These are phyloP conservation scores for Termitomyces sp. DNA, from an alignment of 768 basidiomycete species.

Conservation along the genomic window DNA sequence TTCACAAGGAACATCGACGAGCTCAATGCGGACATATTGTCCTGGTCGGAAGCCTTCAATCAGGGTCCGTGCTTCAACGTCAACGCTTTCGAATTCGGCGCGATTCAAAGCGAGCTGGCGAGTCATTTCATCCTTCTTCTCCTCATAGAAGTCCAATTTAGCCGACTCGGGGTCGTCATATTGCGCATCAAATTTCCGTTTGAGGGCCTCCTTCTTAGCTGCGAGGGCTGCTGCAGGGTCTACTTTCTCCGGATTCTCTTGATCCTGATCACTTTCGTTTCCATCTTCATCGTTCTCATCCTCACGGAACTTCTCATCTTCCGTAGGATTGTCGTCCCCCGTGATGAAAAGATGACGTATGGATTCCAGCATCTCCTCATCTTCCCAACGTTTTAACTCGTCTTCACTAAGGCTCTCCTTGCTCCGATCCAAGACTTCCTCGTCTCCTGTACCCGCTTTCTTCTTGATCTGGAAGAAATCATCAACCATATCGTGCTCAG, in stretches of 20 bases:
- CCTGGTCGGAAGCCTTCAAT: constrained; percentile 92
- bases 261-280: constrained; percentile 29
- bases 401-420: constrained; percentile 53
- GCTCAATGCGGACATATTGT: constrained; percentile 88
- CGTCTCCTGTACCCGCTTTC: constrained; percentile 26
- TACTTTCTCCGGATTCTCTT: constrained; percentile 21
- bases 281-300: constrained; percentile 25
- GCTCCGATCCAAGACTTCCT: constrained; percentile 59
- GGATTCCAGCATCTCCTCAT: constrained; percentile 80
- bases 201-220: constrained; percentile 85
- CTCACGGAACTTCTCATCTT: constrained; percentile 27
- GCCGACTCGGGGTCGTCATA: constrained; percentile 85
- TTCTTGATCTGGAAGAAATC: constrained; percentile 69
- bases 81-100: constrained; percentile 78
- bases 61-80: constrained; percentile 69
- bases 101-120: constrained; percentile 77
- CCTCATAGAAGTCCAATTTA: constrained; percentile 84
- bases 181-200: constrained; percentile 94
- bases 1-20: constrained; percentile 80
- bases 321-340: constrained; percentile 32
- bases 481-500: constrained; percentile 37
- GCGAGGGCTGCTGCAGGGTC: constrained; percentile 53
- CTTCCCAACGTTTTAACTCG: constrained; percentile 70
- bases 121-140: constrained; percentile 89
- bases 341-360: constrained; percentile 91